These are phyloP conservation scores for Astragalus glycyphyllos DNA, from an alignment of 306 rosid genomes.

Conservation along the genomic window DNA sequence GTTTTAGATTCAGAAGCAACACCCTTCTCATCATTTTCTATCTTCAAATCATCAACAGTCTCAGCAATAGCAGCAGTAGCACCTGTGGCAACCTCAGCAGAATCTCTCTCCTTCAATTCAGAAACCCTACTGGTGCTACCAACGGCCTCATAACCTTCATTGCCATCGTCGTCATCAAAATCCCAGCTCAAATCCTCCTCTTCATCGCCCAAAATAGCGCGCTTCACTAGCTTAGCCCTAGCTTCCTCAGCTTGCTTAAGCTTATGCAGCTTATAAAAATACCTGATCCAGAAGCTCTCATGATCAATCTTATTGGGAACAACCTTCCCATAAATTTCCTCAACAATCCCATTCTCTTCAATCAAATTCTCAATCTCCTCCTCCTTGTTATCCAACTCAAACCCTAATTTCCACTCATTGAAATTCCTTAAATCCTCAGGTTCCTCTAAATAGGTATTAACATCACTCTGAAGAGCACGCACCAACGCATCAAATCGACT, in stretches of 20 bases:
- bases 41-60: conserved; percentile 42
- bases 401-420: conserved; percentile 74
- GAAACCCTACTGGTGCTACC: conserved; percentile 46
- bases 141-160: conserved; percentile 45
- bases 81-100: conserved; percentile 16
- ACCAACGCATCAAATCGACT: conserved; percentile 80
- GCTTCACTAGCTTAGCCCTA: conserved; percentile 79
- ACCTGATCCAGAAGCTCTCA: conserved; percentile 79
- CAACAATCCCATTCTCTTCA: conserved; percentile 55
- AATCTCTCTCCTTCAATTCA: conserved; percentile 32
- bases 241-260: conserved; percentile 79
- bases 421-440: conserved; percentile 74
- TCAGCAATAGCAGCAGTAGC: conserved; percentile 34
- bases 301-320: conserved; percentile 63
- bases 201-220: conserved; percentile 68
- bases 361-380: conserved; percentile 68
- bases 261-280: conserved; percentile 73
- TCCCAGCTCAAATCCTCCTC: conserved; percentile 99
- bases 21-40: conserved; percentile 34
- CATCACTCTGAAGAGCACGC: conserved; percentile 68
- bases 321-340: conserved; percentile 61
- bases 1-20: conserved; percentile 44
- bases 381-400: conserved; percentile 61
- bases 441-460: conserved; percentile 73
- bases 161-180: conserved; percentile 66